Evolutionary conservation across 495 filamentous ascomycete genomes (phyloP), one percentile per base, ranked within the genome.

Genomic region (Trichoderma virens): DNA sequence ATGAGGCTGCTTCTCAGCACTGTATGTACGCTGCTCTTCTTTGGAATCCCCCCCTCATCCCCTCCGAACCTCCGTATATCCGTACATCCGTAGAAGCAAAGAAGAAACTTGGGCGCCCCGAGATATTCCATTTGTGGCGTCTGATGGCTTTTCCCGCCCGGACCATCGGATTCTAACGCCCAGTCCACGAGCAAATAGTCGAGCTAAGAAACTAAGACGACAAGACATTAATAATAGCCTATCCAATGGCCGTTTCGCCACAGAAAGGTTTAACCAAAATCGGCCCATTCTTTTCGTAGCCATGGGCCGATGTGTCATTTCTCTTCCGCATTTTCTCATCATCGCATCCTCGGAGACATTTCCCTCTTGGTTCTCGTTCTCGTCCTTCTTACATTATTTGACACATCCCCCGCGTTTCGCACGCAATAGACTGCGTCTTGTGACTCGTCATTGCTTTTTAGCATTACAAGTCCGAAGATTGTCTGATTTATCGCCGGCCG

Each of bases 141-240:
- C 51, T 9, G 25, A 56, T 13, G 51, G 51, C 51, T 16, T n/a
- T 41, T 30, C 51, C 51, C 47, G 47, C 7, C 25, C 51, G 51
- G 51, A 30, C 25, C 51, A 14, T 27, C 51, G 51, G 51, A 56
- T 56, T 56, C 51, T 20, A 20, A 7, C 43, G 43, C 43, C 43
- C 43, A 47, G n/a, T 41, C 38, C n/a, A 18, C 18, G 43, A 20
- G 5, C 18, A 20, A 9, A 47, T 20, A 47, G 43, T 47, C 16
- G 3, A 20, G 3, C 51, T 2, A 14, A 31, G 51, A 28, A n/a
- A 56, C 51, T 27, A 56, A 30, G 51, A 30, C 51, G 20, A 45
- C 18, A 23, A 7, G 7, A 56, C 51, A 56, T 56, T 56, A 62
- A 38, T 43, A 62, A 62, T 39, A 62, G 38, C 5, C 43, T 20